Evolutionary conservation across 257 asterid genomes (phyloP), one percentile per base, ranked within the genome.

Genomic region (Fraxinus anomala): DNA sequence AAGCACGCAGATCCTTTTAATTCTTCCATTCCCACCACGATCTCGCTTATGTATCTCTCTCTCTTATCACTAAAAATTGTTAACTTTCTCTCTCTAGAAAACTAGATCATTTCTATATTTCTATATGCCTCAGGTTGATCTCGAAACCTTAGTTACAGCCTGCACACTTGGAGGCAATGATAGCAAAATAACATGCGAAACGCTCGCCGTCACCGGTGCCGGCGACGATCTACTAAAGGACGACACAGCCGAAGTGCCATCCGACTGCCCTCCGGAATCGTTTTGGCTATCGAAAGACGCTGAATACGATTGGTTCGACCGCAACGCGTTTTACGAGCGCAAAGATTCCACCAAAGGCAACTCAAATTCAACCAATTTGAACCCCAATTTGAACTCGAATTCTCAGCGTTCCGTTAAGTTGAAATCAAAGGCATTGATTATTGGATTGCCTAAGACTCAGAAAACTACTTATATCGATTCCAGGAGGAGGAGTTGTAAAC

Each of bases 211-310:
- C 4, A 61, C 31, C 39, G 66, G 16, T 51, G 68, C 31, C 56
- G 59, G 19, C 61, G 84, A 36, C 65, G 80, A 68, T 26, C 49
- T 78, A 6, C 14, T 79, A 14, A 80, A 85, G 1, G 68, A 40
- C 56, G 76, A 51, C 54, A 73, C 77, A 23, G 74, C 65, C 68
- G 85, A 59, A 21, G 54, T 42, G 6, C 85, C 83, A 36, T 84
- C 89, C 5, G 94, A 91, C 71, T 78, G 83, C 1, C 98, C 98
- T 5, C 97, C 98, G 61, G 96, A 88, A 70, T 94, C 98, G 0
- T 94, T 92, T 86, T 92, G 97, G 95, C 85, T 94, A 0, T 92
- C 99, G 0, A 92, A 87, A 54, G 99, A 94, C 51, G 96, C 96
- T 0, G 99, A 91, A 72, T 87, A 86, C 74, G 98, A 94, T 16